A percentile compares a stretch with the other conserved stretches of the same genome.
These are phyloP conservation scores for Iodosphaeria phyllophila DNA, from an alignment of 2,329 filamentous ascomycete genomes.

Conservation along the genomic window DNA sequence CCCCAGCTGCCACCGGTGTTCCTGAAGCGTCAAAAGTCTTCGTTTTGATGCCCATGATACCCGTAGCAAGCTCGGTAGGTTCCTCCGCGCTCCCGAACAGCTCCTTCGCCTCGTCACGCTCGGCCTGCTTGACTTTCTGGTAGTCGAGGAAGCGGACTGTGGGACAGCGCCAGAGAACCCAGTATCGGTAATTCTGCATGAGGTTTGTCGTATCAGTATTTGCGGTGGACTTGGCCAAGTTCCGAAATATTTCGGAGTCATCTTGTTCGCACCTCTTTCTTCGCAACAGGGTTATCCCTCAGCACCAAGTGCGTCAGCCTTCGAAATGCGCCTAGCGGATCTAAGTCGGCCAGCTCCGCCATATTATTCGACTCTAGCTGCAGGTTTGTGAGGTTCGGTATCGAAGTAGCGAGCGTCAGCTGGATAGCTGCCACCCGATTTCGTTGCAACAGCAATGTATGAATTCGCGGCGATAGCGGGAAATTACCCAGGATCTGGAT, in stretches of 20 bases:
- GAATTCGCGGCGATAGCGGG: slow-evolving; percentile 73
- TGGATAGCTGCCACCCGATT: slow-evolving; percentile 80
- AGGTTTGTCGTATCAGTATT: too few relatives aligned
- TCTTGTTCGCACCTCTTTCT: slow-evolving; percentile 81
- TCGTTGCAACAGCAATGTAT: slow-evolving; percentile 71
- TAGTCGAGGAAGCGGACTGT: slow-evolving; percentile 83
- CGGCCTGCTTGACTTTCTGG: slow-evolving; percentile 72
- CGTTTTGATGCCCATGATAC: slow-evolving; percentile 76
- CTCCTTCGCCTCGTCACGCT: slow-evolving; percentile 57
- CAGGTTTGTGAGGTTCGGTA: slow-evolving; percentile 68
- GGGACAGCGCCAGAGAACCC: slow-evolving; percentile 75
- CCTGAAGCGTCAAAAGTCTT: slow-evolving; percentile 47
- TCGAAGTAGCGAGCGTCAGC: slow-evolving; percentile 48
- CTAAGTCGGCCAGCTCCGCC: slow-evolving; percentile 69
- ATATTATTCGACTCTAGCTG: slow-evolving; percentile 73
- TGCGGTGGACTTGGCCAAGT: too few relatives aligned
- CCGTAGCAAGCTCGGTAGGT: slow-evolving; percentile 63
- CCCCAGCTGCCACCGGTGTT: too few relatives aligned
- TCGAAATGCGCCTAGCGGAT: slow-evolving; percentile 51
- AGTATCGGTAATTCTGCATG: slow-evolving; percentile 70
- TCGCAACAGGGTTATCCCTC: slow-evolving; percentile 74
- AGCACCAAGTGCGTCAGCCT: slow-evolving; percentile 65
- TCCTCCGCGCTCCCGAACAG: slow-evolving; percentile 67
- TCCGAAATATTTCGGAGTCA: neutral
- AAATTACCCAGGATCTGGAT: slow-evolving; percentile 82